Evolutionary conservation across 2,329 filamentous ascomycete species (phyloP).

Genomic region (Pseudogymnoascus sp.): DNA sequence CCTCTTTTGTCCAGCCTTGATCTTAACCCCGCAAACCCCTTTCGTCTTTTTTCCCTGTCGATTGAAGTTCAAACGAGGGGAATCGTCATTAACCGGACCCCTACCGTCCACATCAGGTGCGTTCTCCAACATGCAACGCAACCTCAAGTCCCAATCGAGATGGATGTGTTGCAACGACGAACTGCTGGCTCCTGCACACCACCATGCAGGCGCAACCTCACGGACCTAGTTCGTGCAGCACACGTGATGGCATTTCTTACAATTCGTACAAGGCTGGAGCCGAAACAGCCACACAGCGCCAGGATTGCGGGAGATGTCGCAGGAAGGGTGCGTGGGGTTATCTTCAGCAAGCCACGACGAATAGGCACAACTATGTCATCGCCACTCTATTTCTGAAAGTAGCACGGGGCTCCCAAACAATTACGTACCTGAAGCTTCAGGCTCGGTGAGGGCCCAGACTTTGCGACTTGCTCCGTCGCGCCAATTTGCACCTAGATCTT

Average conservation of each 20-base stretch:
- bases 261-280: not conserved
- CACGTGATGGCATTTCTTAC: not conserved
- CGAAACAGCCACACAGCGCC: not conserved
- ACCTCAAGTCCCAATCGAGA: not conserved
- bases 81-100: not conserved
- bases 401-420: not conserved
- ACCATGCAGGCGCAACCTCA: not conserved
- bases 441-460: not conserved
- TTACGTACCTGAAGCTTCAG: not conserved
- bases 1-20: not conserved
- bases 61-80: not conserved
- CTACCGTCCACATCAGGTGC: not conserved
- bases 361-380: slow-evolving; percentile 1
- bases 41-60: not conserved
- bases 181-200: slow-evolving; percentile 3
- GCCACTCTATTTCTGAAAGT: slow-evolving; percentile 1
- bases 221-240: not conserved
- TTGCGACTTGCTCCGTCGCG: not conserved
- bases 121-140: not conserved
- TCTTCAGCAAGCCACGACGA: not conserved
- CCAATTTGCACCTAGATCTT: not conserved
- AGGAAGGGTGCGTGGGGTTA: not conserved
- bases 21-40: not conserved
- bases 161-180: not conserved
- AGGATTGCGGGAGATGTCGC: not conserved